These are phyloP conservation scores for Lachnellula suecica DNA, from an alignment of 2,329 filamentous ascomycete species.

Conservation along the genomic window DNA sequence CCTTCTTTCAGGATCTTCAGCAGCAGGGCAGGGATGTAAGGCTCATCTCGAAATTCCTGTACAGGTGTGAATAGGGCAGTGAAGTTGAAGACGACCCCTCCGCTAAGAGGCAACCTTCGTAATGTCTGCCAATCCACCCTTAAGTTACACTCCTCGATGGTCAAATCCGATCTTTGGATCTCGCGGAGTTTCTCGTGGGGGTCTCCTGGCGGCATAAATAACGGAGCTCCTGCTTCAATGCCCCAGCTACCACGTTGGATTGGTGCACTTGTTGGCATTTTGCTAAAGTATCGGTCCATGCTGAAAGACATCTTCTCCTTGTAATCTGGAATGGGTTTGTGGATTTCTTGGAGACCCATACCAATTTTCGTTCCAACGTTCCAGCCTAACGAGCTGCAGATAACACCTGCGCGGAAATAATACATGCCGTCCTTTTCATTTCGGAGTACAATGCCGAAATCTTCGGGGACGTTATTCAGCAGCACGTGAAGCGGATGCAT, in stretches of 20 bases:
- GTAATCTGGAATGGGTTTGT: constrained; percentile 75
- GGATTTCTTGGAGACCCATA: constrained; percentile 67
- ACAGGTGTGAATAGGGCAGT: constrained; percentile 82
- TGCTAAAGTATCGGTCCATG: constrained; percentile 83
- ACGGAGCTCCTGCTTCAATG: constrained; percentile 70
- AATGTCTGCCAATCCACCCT: constrained; percentile 89
- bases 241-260: constrained; percentile 88
- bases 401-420: constrained; percentile 69
- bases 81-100: constrained; percentile 81
- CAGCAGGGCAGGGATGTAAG: constrained; percentile 68
- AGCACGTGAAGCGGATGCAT: constrained; percentile 69
- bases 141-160: constrained; percentile 60
- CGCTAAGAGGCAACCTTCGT: constrained; percentile 73
- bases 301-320: constrained; percentile 85
- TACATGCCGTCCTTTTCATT: constrained; percentile 72
- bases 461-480: constrained; percentile 78
- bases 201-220: constrained; percentile 72
- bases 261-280: constrained; percentile 69
- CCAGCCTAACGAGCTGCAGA: constrained; percentile 82
- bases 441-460: constrained; percentile 76
- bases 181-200: constrained; percentile 61
- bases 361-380: constrained; percentile 74
- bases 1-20: constrained; percentile 69
- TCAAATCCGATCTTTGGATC: constrained; percentile 55
- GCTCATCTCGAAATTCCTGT: constrained; percentile 66